Base-by-base conservation (phyloP, 1,284 basidiomycete species). In the Cystobasidiaceae sp. region DNA sequence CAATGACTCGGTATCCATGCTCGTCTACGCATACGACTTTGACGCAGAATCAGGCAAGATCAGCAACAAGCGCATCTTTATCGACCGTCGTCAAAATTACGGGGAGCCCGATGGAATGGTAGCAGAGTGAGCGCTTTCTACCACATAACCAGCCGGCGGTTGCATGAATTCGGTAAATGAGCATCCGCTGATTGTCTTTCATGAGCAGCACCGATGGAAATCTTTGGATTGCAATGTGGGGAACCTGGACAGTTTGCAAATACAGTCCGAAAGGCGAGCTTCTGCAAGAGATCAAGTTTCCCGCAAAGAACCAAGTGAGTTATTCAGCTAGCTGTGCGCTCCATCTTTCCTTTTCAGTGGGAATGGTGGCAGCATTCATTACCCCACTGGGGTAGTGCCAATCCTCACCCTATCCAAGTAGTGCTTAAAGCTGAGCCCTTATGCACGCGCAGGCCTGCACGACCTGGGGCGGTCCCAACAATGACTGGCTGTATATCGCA, bases 201-300 rank as follows among this genome's bases (percentile, higher is more conserved):
- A n/a, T n/a, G n/a, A n/a, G n/a, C 33, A 60, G 58, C 58, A 50
- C 33, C 2, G 58, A 60, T 41, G 58, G 58, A 7, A 49, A 60
- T 19, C 45, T 60, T 23, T 60, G 58, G 58, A 60, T 60, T 3
- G 58, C 58, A 6, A 60, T 60, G 58, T 60, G 58, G 58, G 58
- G 58, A 8, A 60, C 58, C 27, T 48, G 58, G 48, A 11, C 30
- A 3, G 45, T 48, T 2, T 50, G 46, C 33, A 60, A 60, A 28
- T 60, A 60, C 58, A 41, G 34, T 48, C 45, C 45, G 8, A 60
- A 48, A n/a, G 58, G 58, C 25, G 48, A 39, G 37, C 37, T 39
- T 39, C 37, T 39, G 11, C 37, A 39, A 39, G 37, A 39, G 11
- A 39, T 39, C 37, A 39, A 39, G n/a, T 39, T 39, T 39, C 11